Conservation (phyloP, 208 protist genomes). For the Leishmania major region DNA sequence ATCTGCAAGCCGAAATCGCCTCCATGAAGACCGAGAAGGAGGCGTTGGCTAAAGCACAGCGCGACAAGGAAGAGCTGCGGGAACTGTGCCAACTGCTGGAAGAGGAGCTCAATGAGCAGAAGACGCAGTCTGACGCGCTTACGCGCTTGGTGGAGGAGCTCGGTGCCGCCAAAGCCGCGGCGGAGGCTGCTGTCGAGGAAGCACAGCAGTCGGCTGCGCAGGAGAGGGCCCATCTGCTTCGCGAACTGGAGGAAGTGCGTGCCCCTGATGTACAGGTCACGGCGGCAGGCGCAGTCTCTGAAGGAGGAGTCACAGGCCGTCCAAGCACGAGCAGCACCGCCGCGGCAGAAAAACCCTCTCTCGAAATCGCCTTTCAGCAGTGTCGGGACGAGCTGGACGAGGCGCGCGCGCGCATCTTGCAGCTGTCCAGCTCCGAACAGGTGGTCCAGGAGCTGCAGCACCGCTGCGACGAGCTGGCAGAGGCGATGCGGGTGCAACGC, state of each 20-base stretch:
- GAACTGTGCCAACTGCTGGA: conserved; percentile 47
- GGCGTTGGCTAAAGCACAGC: neutral
- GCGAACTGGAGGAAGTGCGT: conserved; percentile 20
- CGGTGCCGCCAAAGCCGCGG: conserved; percentile 20
- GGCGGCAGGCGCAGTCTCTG: neutral
- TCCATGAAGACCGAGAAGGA: neutral
- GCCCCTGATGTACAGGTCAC: conserved; percentile 7
- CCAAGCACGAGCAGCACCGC: neutral
- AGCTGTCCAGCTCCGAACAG: conserved; percentile 21
- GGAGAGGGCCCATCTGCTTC: conserved; percentile 12
- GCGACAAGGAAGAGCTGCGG: conserved; percentile 39
- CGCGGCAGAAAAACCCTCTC: neutral
- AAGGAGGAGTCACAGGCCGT: neutral
- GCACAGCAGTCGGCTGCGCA: conserved; percentile 15
- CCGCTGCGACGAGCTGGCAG: conserved; percentile 26
- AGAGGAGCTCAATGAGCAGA: conserved; percentile 41
- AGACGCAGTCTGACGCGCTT: conserved; percentile 38
- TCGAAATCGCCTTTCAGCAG: conserved; percentile 9
- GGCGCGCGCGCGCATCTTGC: conserved; percentile 18
- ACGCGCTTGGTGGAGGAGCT: conserved; percentile 25
- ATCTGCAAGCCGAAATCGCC: neutral
- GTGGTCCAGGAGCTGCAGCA: conserved; percentile 29
- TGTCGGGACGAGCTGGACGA: conserved; percentile 27
- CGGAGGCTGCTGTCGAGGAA: conserved; percentile 19
- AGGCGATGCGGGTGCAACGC: conserved; percentile 5